A percentile compares a stretch with the other conserved stretches of the same genome.
Conservation (phyloP, 768 basidiomycete species). For the Lentinula edodes region DNA sequence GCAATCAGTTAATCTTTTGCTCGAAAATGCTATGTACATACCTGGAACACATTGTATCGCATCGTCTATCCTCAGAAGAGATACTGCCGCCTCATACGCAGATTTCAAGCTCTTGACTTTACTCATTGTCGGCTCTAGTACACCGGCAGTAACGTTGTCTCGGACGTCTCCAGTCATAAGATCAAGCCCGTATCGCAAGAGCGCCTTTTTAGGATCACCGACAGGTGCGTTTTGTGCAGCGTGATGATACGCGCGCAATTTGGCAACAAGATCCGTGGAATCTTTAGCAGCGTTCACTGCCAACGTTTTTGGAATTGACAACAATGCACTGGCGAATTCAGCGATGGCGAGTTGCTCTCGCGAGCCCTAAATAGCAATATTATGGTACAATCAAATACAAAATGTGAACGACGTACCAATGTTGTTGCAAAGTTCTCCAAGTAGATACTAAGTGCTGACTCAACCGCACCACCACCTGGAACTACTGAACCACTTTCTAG, state of each 20-base stretch:
- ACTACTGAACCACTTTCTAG: conserved; percentile 94
- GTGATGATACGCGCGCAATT: conserved; percentile 94
- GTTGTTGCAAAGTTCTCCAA: conserved; percentile 99
- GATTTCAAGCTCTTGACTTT: conserved; percentile 97
- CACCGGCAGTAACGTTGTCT: conserved; percentile 90
- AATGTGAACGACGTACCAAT: conserved; percentile 52
- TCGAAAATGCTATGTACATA: conserved; percentile 18
- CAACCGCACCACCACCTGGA: conserved; percentile 96
- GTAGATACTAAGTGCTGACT: conserved; percentile 95
- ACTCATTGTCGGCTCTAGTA: conserved; percentile 94
- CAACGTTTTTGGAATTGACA: conserved; percentile 95
- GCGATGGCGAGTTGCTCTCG: conserved; percentile 98
- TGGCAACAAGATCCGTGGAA: conserved; percentile 94
- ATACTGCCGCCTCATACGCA: conserved; percentile 94
- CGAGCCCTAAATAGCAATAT: conserved; percentile 67
- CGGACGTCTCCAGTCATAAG: conserved; percentile 90
- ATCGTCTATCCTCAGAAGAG: conserved; percentile 91
- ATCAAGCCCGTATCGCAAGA: conserved; percentile 93
- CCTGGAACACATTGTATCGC: conserved; percentile 89
- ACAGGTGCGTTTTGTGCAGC: conserved; percentile 89
- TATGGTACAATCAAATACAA: neutral
- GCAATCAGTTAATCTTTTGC: conserved; percentile 12
- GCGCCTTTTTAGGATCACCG: conserved; percentile 86
- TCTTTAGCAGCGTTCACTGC: conserved; percentile 99
- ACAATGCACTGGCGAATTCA: conserved; percentile 91